Percentiles rank a stretch among this genome's conserved stretches.
Conservation (phyloP, 1,284 basidiomycete species). For the Ustilago bromivora region DNA sequence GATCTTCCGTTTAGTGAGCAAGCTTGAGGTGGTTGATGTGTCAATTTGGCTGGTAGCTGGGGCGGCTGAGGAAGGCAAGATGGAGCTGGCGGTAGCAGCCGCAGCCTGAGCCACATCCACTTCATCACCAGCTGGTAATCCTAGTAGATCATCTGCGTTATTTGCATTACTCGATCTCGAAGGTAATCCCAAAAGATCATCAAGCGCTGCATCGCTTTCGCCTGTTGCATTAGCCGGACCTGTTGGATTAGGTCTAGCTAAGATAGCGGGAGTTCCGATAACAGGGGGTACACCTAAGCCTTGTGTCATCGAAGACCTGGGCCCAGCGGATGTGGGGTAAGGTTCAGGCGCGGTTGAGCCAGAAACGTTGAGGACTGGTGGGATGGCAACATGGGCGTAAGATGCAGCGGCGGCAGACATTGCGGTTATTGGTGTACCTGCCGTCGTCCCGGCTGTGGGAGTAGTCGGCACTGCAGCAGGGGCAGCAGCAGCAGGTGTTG, state of each 20-base stretch:
- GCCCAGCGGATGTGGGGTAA: slow-evolving; percentile 58
- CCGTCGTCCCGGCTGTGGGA: slow-evolving; percentile 7
- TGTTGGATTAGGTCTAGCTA: slow-evolving; percentile 57
- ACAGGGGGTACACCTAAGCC: slow-evolving; percentile 63
- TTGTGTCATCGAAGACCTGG: slow-evolving; percentile 61
- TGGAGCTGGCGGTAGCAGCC: slow-evolving; percentile 12
- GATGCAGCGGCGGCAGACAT: slow-evolving; percentile 36
- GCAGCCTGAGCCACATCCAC: slow-evolving; percentile 11
- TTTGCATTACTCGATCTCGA: neutral
- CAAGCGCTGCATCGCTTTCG: slow-evolving; percentile 12
- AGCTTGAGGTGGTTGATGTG: neutral
- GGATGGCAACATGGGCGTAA: slow-evolving; percentile 43
- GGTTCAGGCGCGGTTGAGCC: slow-evolving; percentile 50
- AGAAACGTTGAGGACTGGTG: slow-evolving; percentile 49
- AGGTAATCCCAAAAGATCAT: slow-evolving; percentile 34
- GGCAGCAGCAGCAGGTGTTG: neutral
- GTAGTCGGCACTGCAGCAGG: slow-evolving; percentile 5
- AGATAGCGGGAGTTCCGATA: slow-evolving; percentile 64
- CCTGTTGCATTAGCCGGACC: slow-evolving; percentile 9
- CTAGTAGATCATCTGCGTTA: slow-evolving; percentile 27
- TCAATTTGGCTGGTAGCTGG: neutral
- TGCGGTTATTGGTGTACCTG: slow-evolving; percentile 22
- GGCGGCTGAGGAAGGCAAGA: neutral
- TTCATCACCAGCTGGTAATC: neutral
- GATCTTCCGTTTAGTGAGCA: slow-evolving; percentile 79